Conservation (phyloP, 225 moss, liverwort and hornwort species). For the Polytrichum formosum region DNA sequence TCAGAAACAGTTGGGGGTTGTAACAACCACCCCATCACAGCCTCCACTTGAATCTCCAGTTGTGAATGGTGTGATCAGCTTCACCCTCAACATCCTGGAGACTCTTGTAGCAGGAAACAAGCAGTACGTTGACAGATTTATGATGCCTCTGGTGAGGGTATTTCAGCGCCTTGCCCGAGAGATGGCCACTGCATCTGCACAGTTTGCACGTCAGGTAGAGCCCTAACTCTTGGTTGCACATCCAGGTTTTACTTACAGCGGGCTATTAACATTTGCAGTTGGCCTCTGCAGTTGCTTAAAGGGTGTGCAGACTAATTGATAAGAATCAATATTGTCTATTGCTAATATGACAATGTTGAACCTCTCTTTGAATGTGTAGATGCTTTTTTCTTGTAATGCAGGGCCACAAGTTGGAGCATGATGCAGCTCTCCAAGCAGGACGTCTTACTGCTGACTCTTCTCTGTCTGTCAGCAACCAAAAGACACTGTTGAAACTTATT, state of each 20-base stretch:
- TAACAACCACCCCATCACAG: conserved; percentile 61
- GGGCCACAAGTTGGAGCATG: conserved; percentile 76
- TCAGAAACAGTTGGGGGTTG: conserved; percentile 80
- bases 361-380: too few relatives aligned
- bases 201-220: conserved; percentile 78
- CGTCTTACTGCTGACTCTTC: conserved; percentile 64
- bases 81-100: conserved; percentile 81
- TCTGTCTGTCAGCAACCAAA: conserved; percentile 63
- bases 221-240: not conserved
- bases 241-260: too few relatives aligned
- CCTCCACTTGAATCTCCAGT: conserved; percentile 69
- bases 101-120: conserved; percentile 84
- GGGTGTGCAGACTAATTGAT: too few relatives aligned
- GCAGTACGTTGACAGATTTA: conserved; percentile 80
- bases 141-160: conserved; percentile 87
- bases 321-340: too few relatives aligned
- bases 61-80: conserved; percentile 67
- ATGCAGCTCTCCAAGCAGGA: conserved; percentile 56
- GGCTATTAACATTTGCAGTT: too few relatives aligned
- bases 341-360: too few relatives aligned
- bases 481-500: conserved; percentile 73
- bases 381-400: conserved; percentile 31
- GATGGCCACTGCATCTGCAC: conserved; percentile 70
- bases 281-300: too few relatives aligned
- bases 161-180: conserved; percentile 91